Evolutionary conservation across 2,329 filamentous ascomycete species (phyloP), one percentile per base, ranked within the genome.

Genomic region (Epichloe glyceriae): DNA sequence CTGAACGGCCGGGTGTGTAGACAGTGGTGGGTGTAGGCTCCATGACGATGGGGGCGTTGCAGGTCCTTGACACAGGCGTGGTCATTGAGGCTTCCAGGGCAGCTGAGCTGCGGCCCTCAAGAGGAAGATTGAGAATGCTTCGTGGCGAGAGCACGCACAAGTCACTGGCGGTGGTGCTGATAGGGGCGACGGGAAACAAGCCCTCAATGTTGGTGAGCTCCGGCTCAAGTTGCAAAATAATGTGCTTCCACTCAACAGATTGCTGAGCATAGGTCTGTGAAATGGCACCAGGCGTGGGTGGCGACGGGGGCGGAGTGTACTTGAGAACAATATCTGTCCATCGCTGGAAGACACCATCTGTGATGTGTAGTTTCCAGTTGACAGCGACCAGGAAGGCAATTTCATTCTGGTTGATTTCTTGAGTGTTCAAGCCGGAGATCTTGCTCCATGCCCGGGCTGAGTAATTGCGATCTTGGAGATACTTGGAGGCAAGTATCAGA

Each of bases 401-500:
- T 71, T 98, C 93, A 66, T 97, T 97, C 63, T 89, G 85, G 69
- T 97, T 97, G 68, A 98, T 97, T 70, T 98, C 93, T 51, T 80
- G 74, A 3, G 89, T 90, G 64, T 87, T 88, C 52, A 98, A 75
- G n/a, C 93, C 93, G 17, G 93, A 97, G 60, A 98, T 98, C 74
- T 95, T 97, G 68, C 91, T 97, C 93, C 93, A 98, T 41, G 93
- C 93, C 51, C 91, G 84, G 46, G 93, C 89, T 14, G 93, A 97
- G 70, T 95, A 98, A 70, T 97, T 98, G 59, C 91, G 85, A 66
- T 98, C 93, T 69, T 98, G 93, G 45, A 98, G 74, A 65, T 97
- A 98, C 73, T 98, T 98, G 37, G 93, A 97, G 2, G 93, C 93
- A 51, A 98, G 76, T 57, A 98, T 97, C 54, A 98, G 76, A 46